Base-by-base conservation (phyloP, 495 filamentous ascomycete species). In the Podospora sp. region DNA sequence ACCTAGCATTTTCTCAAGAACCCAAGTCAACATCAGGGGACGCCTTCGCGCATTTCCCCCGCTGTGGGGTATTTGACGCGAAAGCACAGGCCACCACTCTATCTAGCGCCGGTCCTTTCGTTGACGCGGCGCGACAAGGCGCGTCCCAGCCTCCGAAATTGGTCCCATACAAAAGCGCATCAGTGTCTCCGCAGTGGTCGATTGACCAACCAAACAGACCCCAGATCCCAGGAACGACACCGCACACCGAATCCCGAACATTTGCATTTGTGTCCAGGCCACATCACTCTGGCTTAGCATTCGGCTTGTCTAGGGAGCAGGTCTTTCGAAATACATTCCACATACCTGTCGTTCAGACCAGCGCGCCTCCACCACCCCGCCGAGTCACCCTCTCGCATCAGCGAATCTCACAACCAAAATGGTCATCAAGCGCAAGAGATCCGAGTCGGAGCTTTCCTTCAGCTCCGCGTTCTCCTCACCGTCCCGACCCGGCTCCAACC, bases 361-460 rank as follows among this genome's bases (percentile, higher is more conserved):
- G 29, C 29, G 4, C 3, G 29, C 3, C 29, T 4, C 29, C 29
- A 4, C 29, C 29, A 33, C 29, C 29, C 29, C 29, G 29, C 29
- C 4, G 8, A 33, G 8, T 33, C 8, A 8, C 29, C 29, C 29
- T 33, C 29, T 8, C 29, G 29, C n/a, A n/a, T 33, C 29, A 33
- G 29, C 29, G 29, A 2, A 46, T 18, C 40, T 11, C 14, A 4
- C 40, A 12, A 11, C 40, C 5, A 79, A 68, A 40, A 83, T 83
- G 80, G 63, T 78, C 18, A 72, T 82, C 67, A 84, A 84, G 71
- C 82, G 82, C 70, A 84, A 84, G 77, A 74, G 82, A 21, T 84
- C 82, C 74, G 81, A 80, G 56, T 80, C 80, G n/a, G 81, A 82
- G 63, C 66, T 83, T 65, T 83, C 79, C 60, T 76, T 79, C 24